Evolutionary conservation across 257 asterid species (phyloP).

Genomic region (Solanum tarapatanum): DNA sequence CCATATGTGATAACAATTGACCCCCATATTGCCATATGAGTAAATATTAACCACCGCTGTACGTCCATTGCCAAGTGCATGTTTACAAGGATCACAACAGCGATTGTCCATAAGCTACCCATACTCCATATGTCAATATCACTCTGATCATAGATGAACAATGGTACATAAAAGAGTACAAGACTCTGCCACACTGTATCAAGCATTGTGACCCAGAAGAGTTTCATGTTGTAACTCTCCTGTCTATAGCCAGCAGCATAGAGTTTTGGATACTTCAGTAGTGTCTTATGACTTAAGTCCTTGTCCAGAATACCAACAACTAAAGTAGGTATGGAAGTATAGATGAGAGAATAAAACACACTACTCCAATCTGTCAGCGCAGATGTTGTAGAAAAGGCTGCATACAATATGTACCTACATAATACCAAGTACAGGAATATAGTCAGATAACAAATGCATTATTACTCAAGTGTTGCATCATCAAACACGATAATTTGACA

Average conservation of each 20-base stretch:
- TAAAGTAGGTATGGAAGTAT: slow-evolving; percentile 88
- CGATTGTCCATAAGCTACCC: slow-evolving; percentile 97
- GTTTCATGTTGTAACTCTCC: slow-evolving; percentile 82
- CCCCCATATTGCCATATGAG: slow-evolving; percentile 90
- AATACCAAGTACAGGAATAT: slow-evolving; percentile 1
- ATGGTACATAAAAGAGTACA: slow-evolving; percentile 80
- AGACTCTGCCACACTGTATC: slow-evolving; percentile 99
- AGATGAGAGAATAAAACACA: slow-evolving; percentile 81
- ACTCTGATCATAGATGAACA: slow-evolving; percentile 59
- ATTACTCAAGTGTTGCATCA: background rate
- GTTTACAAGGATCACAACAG: slow-evolving; percentile 81
- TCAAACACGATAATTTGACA: background rate
- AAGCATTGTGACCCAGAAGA: slow-evolving; percentile 89
- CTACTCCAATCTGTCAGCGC: slow-evolving; percentile 98
- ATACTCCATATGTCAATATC: slow-evolving; percentile 92
- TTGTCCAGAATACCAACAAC: slow-evolving; percentile 94
- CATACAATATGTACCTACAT: slow-evolving; percentile 73
- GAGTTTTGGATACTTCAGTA: slow-evolving; percentile 84
- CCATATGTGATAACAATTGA: slow-evolving; percentile 44
- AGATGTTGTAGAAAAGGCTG: slow-evolving; percentile 91
- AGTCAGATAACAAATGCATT: background rate
- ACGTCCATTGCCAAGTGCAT: slow-evolving; percentile 95
- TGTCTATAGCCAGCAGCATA: slow-evolving; percentile 88
- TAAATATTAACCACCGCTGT: slow-evolving; percentile 68
- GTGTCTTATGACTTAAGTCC: slow-evolving; percentile 75